Base-by-base conservation (phyloP, 2,329 filamentous ascomycete species). In the Aspergillus sp. region DNA sequence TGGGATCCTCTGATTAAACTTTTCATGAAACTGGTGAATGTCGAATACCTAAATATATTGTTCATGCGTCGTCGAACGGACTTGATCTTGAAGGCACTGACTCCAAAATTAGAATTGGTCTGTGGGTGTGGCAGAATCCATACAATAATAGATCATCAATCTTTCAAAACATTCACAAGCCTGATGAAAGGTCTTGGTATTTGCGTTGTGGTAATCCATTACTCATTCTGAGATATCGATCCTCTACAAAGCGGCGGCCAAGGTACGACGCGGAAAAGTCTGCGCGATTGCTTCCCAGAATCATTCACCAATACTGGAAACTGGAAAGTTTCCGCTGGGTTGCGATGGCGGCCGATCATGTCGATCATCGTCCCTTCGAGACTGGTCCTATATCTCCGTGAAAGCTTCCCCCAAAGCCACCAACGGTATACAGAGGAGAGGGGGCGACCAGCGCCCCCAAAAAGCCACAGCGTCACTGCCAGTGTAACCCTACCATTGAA, bases 171-270 rank as follows among this genome's bases (percentile, higher is more conserved):
- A 3, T n/a, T 12, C 36, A 42, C 16, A 42, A 7, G 16, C 1
- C 1, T 42, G 6, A n/a, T 42, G 36, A 42, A 42, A 42, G 26
- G 47, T 54, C 32, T 16, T 4, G 6, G 10, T 50, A 45, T 31
- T 16, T 22, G 7, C n/a, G 16, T 4, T 6, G 11, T 36, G 16
- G 18, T n/a, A 31, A n/a, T 46, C 18, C 6, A 20, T 18, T 10
- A 47, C 45, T 24, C 49, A 69, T 69, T 70, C 66, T 71, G 69
- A 69, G 68, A 68, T 69, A 66, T 71, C 69, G 62, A 56, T 49
- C 57, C 60, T 50, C 39, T 26, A 12, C 22, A 24, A 42, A 29
- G 53, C 55, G 58, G 18, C 45, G 5, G 39, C 12, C 42, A 20
- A 3, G 16, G 16, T 14, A 42, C 16, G 16, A 42, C 16, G 36